Conservation (phyloP, 257 asterid species). For the Paraleonurus japonicus region DNA sequence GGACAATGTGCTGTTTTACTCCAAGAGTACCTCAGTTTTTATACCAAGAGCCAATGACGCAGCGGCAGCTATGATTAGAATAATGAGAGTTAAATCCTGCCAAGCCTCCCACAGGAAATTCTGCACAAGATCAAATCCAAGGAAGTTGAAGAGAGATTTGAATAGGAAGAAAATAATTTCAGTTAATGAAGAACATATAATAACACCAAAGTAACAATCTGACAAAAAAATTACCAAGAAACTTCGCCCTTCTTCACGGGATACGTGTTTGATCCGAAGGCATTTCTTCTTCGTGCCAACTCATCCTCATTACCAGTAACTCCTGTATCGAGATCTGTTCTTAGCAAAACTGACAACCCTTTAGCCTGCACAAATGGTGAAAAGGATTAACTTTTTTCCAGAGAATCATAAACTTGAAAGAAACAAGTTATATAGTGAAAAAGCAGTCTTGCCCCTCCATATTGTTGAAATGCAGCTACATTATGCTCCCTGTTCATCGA, state of each 20-base stretch:
- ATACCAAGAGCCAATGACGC: slow-evolving; percentile 90
- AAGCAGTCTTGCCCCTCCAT: slow-evolving; percentile 70
- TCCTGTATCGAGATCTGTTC: slow-evolving; percentile 65
- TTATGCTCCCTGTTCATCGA: slow-evolving; percentile 76
- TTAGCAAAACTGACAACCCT: slow-evolving; percentile 67
- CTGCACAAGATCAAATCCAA: slow-evolving; percentile 35
- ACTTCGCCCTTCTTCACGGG: slow-evolving; percentile 79
- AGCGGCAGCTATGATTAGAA: slow-evolving; percentile 77
- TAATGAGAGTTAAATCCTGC: slow-evolving; percentile 93
- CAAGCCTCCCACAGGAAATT: slow-evolving; percentile 94
- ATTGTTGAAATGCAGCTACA: slow-evolving; percentile 62
- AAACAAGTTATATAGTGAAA: slow-evolving; percentile 1
- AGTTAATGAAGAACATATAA: neutral
- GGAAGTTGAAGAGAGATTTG: slow-evolving; percentile 19
- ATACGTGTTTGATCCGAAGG: slow-evolving; percentile 84
- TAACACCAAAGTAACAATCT: slow-evolving; percentile 13
- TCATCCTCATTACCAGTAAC: slow-evolving; percentile 55
- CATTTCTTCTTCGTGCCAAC: slow-evolving; percentile 49
- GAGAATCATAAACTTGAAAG: neutral
- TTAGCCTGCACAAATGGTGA: slow-evolving; percentile 47
- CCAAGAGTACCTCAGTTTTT: slow-evolving; percentile 61
- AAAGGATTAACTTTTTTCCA: slow-evolving; percentile 1
- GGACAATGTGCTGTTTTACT: slow-evolving; percentile 12
- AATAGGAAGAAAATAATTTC: slow-evolving; percentile 5
- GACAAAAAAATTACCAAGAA: slow-evolving; percentile 54